phyloP scores from a whole-genome alignment of 2,329 filamentous ascomycete genomes.

The Chrysoporthe puriensis region DNA sequence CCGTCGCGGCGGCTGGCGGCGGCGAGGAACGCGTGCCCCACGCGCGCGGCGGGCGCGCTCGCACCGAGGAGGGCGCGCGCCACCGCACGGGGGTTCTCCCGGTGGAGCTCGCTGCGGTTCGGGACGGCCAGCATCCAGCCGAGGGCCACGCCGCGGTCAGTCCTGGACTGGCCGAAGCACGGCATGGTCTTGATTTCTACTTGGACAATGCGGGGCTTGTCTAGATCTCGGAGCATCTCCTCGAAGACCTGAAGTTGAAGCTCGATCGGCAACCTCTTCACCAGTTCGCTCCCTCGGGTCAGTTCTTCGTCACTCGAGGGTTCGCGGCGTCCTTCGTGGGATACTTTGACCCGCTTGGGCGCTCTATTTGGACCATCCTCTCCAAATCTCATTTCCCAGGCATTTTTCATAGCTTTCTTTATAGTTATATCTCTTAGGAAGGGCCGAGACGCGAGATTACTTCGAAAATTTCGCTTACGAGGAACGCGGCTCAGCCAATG shows the following conservation, averaged over 20 bases:
- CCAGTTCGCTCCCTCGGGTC: neutral
- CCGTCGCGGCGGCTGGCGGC: no score
- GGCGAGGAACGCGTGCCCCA: neutral
- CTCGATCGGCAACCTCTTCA: neutral
- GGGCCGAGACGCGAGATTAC: no score
- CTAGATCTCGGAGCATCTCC: neutral
- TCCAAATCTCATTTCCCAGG: neutral
- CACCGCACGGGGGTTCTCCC: neutral
- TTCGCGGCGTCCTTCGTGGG: neutral
- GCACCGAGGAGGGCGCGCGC: neutral
- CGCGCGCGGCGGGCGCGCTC: neutral
- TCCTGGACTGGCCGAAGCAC: neutral
- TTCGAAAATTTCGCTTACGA: no score
- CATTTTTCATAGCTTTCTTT: neutral
- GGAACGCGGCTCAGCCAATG: no score
- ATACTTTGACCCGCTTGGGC: neutral
- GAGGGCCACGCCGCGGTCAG: neutral
- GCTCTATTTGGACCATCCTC: neutral
- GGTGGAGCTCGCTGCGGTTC: neutral
- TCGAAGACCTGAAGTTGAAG: neutral
- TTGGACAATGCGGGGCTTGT: conserved; percentile 6
- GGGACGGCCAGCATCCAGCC: conserved; percentile 2
- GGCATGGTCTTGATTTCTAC: conserved; percentile 2
- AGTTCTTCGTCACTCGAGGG: neutral
- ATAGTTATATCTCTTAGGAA: neutral